Conservation (phyloP, 441 rosid species). For the Gossypium aridum region DNA sequence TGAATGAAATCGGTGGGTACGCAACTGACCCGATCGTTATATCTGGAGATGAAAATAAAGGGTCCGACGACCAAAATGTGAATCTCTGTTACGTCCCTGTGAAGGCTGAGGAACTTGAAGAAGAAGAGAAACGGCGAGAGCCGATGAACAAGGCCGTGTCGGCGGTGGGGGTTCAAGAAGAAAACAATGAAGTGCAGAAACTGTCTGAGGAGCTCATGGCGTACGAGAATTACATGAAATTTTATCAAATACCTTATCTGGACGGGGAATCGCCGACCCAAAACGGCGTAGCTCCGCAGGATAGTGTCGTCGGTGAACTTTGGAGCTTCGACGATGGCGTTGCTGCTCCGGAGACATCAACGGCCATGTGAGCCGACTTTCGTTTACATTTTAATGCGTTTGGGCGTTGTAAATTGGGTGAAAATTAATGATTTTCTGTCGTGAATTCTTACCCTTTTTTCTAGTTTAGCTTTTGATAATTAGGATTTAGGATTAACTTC, state of each 20-base stretch:
- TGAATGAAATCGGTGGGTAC: constrained; percentile 18
- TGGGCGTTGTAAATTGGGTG: background rate
- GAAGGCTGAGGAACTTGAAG: constrained; percentile 11
- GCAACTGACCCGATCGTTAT: constrained; percentile 6
- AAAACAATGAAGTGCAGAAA: constrained; percentile 37
- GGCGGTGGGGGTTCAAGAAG: constrained; percentile 21
- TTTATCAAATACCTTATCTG: constrained; percentile 61
- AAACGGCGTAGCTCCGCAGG: constrained; percentile 25
- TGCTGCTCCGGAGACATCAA: background rate
- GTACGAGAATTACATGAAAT: constrained; percentile 62
- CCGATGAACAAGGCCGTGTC: background rate
- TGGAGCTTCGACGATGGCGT: constrained; percentile 29
- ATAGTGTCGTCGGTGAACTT: constrained; percentile 45
- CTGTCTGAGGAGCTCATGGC: constrained; percentile 67
- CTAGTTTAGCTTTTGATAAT: background rate
- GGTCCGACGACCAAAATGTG: constrained; percentile 8
- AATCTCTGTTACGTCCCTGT: background rate
- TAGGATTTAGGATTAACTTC: background rate
- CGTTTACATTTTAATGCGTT: background rate
- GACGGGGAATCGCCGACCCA: constrained; percentile 43
- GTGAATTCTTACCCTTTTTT: background rate
- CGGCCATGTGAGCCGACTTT: background rate
- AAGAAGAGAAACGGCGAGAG: constrained; percentile 13
- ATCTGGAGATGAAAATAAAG: constrained; percentile 26
- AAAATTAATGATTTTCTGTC: background rate